Conservation (phyloP, 2,329 filamentous ascomycete genomes). For the Myriosclerotinia scirpicola region DNA sequence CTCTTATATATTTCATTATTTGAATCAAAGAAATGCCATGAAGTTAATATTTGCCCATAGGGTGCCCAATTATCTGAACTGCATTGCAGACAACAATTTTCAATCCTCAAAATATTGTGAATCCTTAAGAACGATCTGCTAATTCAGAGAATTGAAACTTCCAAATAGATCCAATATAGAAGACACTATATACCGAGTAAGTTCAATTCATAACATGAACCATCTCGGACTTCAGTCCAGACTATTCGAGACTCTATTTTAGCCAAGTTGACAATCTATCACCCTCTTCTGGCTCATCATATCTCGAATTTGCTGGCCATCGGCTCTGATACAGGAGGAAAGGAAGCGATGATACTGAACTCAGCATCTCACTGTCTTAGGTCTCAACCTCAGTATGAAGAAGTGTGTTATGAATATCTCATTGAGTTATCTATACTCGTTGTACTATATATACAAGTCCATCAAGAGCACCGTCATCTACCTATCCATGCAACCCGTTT, state of each 20-base stretch:
- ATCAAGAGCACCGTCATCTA: not conserved
- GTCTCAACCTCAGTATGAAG: not conserved
- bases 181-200: not conserved
- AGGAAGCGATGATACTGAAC: not conserved
- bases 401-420: not conserved
- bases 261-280: not conserved
- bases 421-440: not conserved
- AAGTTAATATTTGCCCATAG: not conserved
- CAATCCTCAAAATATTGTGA: not conserved
- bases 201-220: too few relatives aligned
- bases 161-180: not conserved
- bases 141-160: not conserved
- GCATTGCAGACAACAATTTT: not conserved
- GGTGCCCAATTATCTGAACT: not conserved
- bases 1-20: too few relatives aligned
- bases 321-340: not conserved
- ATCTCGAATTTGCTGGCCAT: not conserved
- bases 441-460: not conserved
- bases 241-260: not conserved
- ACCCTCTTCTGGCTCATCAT: not conserved
- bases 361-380: not conserved
- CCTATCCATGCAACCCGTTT: not conserved
- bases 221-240: not conserved
- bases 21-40: not conserved
- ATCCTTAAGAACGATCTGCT: not conserved